Percentiles rank a stretch among this genome's conserved stretches.
Conservation (phyloP, 2,329 filamentous ascomycete genomes). For the Allantophomopsis cytisporea region DNA sequence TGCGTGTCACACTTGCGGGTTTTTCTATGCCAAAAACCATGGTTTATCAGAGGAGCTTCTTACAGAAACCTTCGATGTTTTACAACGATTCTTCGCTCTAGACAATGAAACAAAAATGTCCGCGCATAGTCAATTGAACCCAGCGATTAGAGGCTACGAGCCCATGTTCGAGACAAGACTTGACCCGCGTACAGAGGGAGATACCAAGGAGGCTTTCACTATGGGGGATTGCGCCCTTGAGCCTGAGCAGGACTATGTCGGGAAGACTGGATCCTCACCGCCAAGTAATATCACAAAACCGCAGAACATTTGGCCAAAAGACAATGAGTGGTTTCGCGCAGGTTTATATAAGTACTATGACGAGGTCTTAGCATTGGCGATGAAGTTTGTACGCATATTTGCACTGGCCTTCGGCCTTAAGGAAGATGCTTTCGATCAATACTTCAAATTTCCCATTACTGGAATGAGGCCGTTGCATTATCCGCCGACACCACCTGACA, state of each 20-base stretch:
- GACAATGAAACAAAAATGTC: constrained; percentile 35
- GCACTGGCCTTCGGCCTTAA: constrained; percentile 25
- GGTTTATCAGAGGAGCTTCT: background rate
- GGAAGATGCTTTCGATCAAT: constrained; percentile 29
- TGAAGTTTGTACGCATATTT: constrained; percentile 20
- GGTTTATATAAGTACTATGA: constrained; percentile 16
- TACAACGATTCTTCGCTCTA: constrained; percentile 25
- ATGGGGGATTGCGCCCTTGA: constrained; percentile 23
- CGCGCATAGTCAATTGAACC: constrained; percentile 23
- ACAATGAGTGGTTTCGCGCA: constrained; percentile 12
- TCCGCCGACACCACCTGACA: constrained; percentile 20
- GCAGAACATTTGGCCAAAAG: constrained; percentile 17
- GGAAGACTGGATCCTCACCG: constrained; percentile 12
- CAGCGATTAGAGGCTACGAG: constrained; percentile 21
- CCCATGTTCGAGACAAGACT: constrained; percentile 19
- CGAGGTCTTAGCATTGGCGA: constrained; percentile 1
- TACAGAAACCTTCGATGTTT: constrained; percentile 22
- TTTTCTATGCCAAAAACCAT: constrained; percentile 17
- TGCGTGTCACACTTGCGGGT: constrained; percentile 20
- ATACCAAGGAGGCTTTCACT: constrained; percentile 21
- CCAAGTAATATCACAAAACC: constrained; percentile 15
- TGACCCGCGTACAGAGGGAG: constrained; percentile 17
- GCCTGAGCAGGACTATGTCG: constrained; percentile 20
- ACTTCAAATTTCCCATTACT: constrained; percentile 34
- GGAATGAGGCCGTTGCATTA: constrained; percentile 30